These are phyloP conservation scores for Zygoascus bituminiphila DNA, from an alignment of 805 yeast species.

Conservation along the genomic window DNA sequence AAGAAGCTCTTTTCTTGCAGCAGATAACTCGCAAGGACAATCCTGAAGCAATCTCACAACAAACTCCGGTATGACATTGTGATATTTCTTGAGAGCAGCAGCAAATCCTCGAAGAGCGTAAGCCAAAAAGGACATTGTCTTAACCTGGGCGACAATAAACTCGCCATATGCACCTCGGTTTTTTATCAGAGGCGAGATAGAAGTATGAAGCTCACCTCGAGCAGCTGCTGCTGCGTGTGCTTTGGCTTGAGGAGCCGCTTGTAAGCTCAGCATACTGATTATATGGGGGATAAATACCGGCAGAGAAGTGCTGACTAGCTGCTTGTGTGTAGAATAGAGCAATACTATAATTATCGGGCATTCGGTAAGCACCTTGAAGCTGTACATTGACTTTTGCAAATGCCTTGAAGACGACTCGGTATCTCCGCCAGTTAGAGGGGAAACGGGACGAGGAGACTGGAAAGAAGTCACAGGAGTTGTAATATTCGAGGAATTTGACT, in stretches of 20 bases:
- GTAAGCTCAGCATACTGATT: conserved; percentile 60
- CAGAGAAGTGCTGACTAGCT: conserved; percentile 59
- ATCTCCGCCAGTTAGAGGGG: conserved; percentile 33
- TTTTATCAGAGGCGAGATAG: conserved; percentile 65
- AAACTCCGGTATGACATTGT: conserved; percentile 71
- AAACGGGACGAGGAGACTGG: conserved; percentile 34
- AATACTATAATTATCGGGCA: conserved; percentile 97
- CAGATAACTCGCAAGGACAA: conserved; percentile 87
- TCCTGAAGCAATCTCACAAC: conserved; percentile 82
- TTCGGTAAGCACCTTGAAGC: conserved; percentile 89
- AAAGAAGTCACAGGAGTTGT: conserved; percentile 22
- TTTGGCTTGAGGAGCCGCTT: conserved; percentile 72
- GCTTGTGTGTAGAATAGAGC: conserved; percentile 78
- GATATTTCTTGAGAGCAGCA: conserved; percentile 48
- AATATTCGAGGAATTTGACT: conserved; percentile 11
- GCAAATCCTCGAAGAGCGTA: conserved; percentile 84
- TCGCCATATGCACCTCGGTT: conserved; percentile 80
- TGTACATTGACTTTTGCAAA: conserved; percentile 59
- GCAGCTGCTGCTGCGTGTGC: conserved; percentile 48
- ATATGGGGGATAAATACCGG: conserved; percentile 76
- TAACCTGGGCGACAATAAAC: conserved; percentile 85
- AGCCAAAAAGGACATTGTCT: conserved; percentile 91
- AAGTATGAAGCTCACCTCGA: conserved; percentile 51
- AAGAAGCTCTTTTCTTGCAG: conserved; percentile 83
- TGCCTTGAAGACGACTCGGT: conserved; percentile 40